Conservation (phyloP, 2,329 filamentous ascomycete species). For the Scedosporium boydii region DNA sequence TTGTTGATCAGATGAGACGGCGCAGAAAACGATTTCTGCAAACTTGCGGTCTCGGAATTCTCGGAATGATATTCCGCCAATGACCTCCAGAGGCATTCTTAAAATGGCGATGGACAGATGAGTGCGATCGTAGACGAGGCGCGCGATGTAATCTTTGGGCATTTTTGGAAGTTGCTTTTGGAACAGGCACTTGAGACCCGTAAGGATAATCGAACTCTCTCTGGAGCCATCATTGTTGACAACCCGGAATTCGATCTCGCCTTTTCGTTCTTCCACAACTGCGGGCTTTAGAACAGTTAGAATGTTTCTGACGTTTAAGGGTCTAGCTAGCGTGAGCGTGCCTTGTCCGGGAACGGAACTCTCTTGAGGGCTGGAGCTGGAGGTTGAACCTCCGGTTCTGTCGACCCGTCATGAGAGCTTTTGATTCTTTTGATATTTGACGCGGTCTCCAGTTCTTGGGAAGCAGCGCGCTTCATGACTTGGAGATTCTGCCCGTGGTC, state of each 20-base stretch:
- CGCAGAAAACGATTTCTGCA: conserved; percentile 97
- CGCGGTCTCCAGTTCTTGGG: too few species aligned
- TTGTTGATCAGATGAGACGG: conserved; percentile 94
- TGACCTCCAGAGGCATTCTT: conserved; percentile 88
- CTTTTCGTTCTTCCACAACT: conserved; percentile 84
- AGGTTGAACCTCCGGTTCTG: too few species aligned
- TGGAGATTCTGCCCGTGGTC: too few species aligned
- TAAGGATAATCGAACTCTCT: conserved; percentile 88
- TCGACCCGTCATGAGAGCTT: too few species aligned
- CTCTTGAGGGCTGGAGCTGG: too few species aligned
- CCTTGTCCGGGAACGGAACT: too few species aligned
- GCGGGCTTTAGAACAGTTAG: conserved; percentile 48
- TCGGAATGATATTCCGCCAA: conserved; percentile 92
- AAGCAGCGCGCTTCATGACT: too few species aligned
- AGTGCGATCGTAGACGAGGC: conserved; percentile 92
- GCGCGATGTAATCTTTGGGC: conserved; percentile 98
- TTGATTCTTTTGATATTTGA: too few species aligned
- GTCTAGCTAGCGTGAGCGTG: too few species aligned
- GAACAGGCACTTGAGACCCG: conserved; percentile 93
- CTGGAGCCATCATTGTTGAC: conserved; percentile 91
- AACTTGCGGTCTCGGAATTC: conserved; percentile 89
- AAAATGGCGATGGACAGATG: conserved; percentile 96
- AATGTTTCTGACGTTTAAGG: too few species aligned
- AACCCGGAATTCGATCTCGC: conserved; percentile 93
- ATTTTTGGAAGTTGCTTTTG: conserved; percentile 98